Conservation (phyloP, 2,329 filamentous ascomycete species). For the Paraphaeosphaeria minitans region DNA sequence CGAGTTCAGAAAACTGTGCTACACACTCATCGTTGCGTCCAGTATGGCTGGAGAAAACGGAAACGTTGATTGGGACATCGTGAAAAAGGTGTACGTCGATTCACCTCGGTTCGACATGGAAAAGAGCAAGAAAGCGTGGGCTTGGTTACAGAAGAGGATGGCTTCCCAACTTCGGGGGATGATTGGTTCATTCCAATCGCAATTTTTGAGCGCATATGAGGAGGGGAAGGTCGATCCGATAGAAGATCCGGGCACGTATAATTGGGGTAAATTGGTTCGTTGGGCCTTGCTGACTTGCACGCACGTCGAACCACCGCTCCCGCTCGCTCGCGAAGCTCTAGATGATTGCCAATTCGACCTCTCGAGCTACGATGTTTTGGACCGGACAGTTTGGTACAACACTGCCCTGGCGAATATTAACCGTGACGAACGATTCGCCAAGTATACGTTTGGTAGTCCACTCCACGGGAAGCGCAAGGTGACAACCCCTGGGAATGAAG, state of each 20-base stretch:
- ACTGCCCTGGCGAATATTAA: constrained; percentile 28
- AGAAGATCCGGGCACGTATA: constrained; percentile 66
- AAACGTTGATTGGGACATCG: constrained; percentile 50
- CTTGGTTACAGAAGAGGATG: constrained; percentile 41
- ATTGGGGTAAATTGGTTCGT: constrained; percentile 69
- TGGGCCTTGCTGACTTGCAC: constrained; percentile 64
- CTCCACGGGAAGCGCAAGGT: constrained; percentile 21
- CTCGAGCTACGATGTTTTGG: constrained; percentile 33
- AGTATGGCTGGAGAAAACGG: constrained; percentile 44
- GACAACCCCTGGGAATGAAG: constrained; percentile 12
- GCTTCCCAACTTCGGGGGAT: constrained; percentile 59
- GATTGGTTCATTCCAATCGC: constrained; percentile 67
- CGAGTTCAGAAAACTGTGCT: constrained; percentile 39
- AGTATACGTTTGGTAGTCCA: constrained; percentile 30
- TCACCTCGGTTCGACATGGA: constrained; percentile 41
- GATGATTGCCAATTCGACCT: constrained; percentile 32
- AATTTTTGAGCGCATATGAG: constrained; percentile 70
- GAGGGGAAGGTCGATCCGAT: constrained; percentile 64
- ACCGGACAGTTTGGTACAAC: constrained; percentile 34
- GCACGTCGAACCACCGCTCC: constrained; percentile 34
- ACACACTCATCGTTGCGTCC: constrained; percentile 37
- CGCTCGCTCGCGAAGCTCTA: constrained; percentile 25
- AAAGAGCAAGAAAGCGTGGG: constrained; percentile 47
- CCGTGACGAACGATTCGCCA: constrained; percentile 32
- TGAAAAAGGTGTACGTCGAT: constrained; percentile 46